A percentile compares a stretch with the other conserved stretches of the same genome.
These are phyloP conservation scores for Verbena officinalis DNA, from an alignment of 257 asterid species.

Conservation along the genomic window DNA sequence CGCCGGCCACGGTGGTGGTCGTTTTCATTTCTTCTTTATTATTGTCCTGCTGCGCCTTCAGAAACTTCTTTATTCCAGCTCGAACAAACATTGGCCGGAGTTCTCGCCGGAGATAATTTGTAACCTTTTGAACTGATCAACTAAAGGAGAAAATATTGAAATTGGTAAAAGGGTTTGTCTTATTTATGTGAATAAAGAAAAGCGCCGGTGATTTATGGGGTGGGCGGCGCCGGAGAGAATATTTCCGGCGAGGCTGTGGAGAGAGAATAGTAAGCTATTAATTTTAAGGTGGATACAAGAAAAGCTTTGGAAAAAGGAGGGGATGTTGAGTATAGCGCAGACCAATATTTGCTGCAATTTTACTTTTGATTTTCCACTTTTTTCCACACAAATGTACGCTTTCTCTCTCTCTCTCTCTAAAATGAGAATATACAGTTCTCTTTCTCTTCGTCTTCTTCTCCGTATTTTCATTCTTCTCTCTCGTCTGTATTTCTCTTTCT, in stretches of 20 bases:
- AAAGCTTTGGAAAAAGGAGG: slow-evolving; percentile 77
- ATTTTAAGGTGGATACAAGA: slow-evolving; percentile 50
- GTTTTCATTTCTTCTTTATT: slow-evolving; percentile 59
- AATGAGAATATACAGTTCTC: neutral
- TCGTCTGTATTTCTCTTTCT: slow-evolving; percentile 33
- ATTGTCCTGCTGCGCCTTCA: neutral
- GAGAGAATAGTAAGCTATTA: slow-evolving; percentile 33
- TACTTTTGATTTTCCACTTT: slow-evolving; percentile 71
- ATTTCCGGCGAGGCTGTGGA: slow-evolving; percentile 37
- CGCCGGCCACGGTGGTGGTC: slow-evolving; percentile 47
- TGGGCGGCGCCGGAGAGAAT: slow-evolving; percentile 34
- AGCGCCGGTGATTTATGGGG: neutral
- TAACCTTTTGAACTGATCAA: slow-evolving; percentile 31
- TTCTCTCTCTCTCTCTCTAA: slow-evolving; percentile 28
- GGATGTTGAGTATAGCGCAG: slow-evolving; percentile 79
- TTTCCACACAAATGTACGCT: slow-evolving; percentile 43
- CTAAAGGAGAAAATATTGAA: slow-evolving; percentile 4
- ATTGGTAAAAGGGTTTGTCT: slow-evolving; percentile 13
- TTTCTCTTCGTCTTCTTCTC: slow-evolving; percentile 8
- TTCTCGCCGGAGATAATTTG: slow-evolving; percentile 36
- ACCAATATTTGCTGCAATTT: slow-evolving; percentile 84
- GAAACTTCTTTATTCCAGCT: slow-evolving; percentile 28
- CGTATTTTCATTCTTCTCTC: neutral
- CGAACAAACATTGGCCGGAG: slow-evolving; percentile 19
- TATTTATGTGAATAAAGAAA: slow-evolving; percentile 1